Evolutionary conservation across 1,284 basidiomycete genomes (phyloP), one percentile per base, ranked within the genome.

Genomic region (Fomitopsis palustris): DNA sequence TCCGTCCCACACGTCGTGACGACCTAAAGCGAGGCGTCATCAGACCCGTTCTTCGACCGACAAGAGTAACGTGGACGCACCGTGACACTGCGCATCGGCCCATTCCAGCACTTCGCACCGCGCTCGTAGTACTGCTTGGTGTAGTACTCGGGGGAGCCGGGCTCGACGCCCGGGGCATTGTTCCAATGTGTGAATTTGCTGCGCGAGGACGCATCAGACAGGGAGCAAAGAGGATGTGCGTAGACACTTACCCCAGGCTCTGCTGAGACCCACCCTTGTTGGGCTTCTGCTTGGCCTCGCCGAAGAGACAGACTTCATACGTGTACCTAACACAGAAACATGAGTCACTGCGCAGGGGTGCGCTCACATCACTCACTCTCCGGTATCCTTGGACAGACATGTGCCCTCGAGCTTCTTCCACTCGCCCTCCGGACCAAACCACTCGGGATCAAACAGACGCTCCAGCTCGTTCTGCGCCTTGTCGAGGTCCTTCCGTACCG

Each of bases 51-150:
- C 19, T 45, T 4, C 12, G 31, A n/a, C 23, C 3, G 29, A 16
- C 42, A 4, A 27, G 41, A 37, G 8, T 12, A 29, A 14, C 29
- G 5, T 14, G 35, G 27, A 75, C 78, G 62, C 72, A 92, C 93
- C 66, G 85, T 78, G 19, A 93, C 85, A 64, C 84, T 93, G 21
- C 95, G 86, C 64, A 91, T 84, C 1, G 96, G 96, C 0, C 96
- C 96, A 70, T 99, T 99, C 96, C 96, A 99, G 80, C 96, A 99
- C 71, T 88, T 87, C 1, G 91, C 79, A 41, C 96, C 96, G 51
- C 84, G 79, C 38, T 85, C 86, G 77, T 98, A 98, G 16, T 85
- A 74, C 70, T 96, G 93, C 66, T 86, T 88, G 53, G 81, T 75
- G 74, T 96, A 96, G 74, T 89, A 96, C 49, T 82, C 87, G 7